These are phyloP conservation scores for Ogataea polymorpha DNA, from an alignment of 805 yeast species.

Conservation along the genomic window DNA sequence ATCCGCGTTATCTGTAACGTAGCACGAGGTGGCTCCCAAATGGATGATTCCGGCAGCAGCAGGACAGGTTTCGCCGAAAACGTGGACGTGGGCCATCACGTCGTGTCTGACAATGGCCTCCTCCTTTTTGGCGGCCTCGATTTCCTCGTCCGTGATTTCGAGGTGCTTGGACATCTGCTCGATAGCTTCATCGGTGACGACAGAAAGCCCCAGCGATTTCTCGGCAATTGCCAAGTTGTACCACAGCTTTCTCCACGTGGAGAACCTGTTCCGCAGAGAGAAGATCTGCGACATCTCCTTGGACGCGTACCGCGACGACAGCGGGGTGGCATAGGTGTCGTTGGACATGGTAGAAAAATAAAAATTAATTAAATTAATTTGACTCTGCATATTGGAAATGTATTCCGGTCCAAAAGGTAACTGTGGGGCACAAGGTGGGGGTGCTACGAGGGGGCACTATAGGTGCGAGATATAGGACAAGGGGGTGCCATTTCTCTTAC, in stretches of 20 bases:
- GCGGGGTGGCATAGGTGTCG: conserved; percentile 87
- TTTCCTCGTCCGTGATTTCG: conserved; percentile 87
- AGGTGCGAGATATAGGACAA: too few species aligned
- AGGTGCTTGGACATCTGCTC: conserved; percentile 78
- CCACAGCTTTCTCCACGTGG: conserved; percentile 99
- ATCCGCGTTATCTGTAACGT: conserved; percentile 97
- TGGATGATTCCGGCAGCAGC: conserved; percentile 97
- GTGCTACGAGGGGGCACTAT: too few species aligned
- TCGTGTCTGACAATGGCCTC: conserved; percentile 99
- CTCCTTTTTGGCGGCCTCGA: conserved; percentile 82
- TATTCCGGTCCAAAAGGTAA: not conserved
- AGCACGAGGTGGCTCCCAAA: conserved; percentile 97
- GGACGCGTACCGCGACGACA: conserved; percentile 95
- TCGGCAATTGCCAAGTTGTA: conserved; percentile 93
- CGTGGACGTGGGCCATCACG: conserved; percentile 99
- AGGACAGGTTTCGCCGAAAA: conserved; percentile 89
- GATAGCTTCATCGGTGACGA: conserved; percentile 88
- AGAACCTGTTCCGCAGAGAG: conserved; percentile 88
- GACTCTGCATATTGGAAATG: conserved; percentile 2
- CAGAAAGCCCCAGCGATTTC: conserved; percentile 79
- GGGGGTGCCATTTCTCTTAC: too few species aligned
- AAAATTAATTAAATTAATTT: conserved; percentile 9
- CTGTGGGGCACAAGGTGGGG: too few species aligned
- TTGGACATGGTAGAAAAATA: conserved; percentile 31
- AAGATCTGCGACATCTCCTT: conserved; percentile 94